These are phyloP conservation scores for Ascochyta pisi DNA, from an alignment of 2,329 filamentous ascomycete genomes.

Conservation along the genomic window DNA sequence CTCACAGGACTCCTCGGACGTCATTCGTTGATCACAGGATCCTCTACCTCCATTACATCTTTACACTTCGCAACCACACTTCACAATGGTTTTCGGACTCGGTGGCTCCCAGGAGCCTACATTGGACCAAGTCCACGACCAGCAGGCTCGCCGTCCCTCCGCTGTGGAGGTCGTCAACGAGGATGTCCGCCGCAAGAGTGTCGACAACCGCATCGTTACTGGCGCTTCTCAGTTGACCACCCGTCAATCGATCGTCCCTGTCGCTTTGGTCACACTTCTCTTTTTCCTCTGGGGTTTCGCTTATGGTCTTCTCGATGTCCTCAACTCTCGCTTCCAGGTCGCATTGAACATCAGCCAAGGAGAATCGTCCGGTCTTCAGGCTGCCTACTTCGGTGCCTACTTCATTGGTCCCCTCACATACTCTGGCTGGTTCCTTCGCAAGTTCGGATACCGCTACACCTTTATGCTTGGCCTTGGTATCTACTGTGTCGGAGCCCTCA, in stretches of 20 bases:
- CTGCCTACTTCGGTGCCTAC: conserved; percentile 69
- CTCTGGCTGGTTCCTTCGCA: conserved; percentile 68
- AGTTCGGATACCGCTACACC: conserved; percentile 79
- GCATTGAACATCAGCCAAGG: conserved; percentile 55
- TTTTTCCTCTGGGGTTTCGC: conserved; percentile 63
- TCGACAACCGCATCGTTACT: conserved; percentile 45
- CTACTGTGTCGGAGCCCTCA: conserved; percentile 73
- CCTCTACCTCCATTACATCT: conserved; percentile 6
- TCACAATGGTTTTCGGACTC: conserved; percentile 39
- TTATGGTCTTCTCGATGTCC: conserved; percentile 54
- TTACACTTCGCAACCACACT: conserved; percentile 1
- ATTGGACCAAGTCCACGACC: conserved; percentile 44
- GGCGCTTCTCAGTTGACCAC: conserved; percentile 51
- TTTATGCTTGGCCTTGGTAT: conserved; percentile 77
- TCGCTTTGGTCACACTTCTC: conserved; percentile 55
- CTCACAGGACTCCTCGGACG: conserved; percentile 4
- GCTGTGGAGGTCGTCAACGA: conserved; percentile 42
- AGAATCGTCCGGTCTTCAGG: conserved; percentile 68
- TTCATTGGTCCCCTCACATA: conserved; percentile 62
- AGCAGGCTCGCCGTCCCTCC: conserved; percentile 47
- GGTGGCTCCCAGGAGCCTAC: conserved; percentile 42
- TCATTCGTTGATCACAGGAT: background rate
- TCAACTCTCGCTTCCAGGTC: conserved; percentile 55
- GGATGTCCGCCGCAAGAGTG: conserved; percentile 43
- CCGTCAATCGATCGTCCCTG: conserved; percentile 57